Percentiles rank a stretch among this genome's conserved stretches.
These are phyloP conservation scores for Sarocladiaceae sp. DNA, from an alignment of 2,329 filamentous ascomycete genomes.

Conservation along the genomic window DNA sequence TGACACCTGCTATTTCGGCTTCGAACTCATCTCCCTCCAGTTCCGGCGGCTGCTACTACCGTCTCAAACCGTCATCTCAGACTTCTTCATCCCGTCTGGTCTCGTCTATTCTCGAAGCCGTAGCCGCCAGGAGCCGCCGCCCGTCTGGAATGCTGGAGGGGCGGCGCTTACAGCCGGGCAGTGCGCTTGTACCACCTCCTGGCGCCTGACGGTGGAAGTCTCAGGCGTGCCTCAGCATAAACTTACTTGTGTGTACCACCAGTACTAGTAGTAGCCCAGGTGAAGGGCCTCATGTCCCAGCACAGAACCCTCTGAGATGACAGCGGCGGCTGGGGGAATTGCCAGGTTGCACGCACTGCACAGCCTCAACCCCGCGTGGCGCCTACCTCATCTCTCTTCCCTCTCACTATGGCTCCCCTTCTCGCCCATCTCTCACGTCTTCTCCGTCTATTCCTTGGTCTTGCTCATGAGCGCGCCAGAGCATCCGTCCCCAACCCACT, in stretches of 20 bases:
- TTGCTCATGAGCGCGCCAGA: background rate
- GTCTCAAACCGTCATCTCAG: background rate
- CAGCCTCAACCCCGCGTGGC: constrained; percentile 5
- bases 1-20: background rate
- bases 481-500: no score
- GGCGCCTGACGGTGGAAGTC: background rate
- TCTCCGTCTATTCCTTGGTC: background rate
- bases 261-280: no score
- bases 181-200: background rate
- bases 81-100: background rate
- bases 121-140: background rate
- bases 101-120: constrained; percentile 9
- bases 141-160: no score
- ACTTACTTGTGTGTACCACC: no score
- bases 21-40: background rate
- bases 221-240: no score
- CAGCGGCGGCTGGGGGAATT: background rate
- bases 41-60: background rate
- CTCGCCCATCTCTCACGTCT: background rate
- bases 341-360: background rate
- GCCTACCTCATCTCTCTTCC: background rate
- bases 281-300: no score
- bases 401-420: background rate
- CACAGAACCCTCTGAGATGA: no score
- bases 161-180: constrained; percentile 6